Evolutionary conservation across 495 filamentous ascomycete species (phyloP).

Genomic region (Neurospora cerealis): DNA sequence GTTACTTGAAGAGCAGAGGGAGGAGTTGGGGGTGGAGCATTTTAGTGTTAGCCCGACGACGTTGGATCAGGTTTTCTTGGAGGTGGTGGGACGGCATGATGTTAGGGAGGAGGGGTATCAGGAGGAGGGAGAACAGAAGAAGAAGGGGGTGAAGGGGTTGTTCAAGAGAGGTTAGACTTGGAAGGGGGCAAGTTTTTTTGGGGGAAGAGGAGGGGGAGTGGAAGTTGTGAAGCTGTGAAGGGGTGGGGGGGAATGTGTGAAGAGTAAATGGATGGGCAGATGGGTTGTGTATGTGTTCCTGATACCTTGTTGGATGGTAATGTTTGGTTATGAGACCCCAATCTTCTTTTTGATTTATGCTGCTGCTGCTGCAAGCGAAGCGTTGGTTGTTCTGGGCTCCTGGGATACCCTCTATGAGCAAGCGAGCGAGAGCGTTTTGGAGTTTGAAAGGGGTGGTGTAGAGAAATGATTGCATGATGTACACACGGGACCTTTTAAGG

Average conservation of each 20-base stretch:
- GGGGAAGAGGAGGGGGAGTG: too few species aligned
- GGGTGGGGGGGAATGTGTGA: neutral
- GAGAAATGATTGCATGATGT: neutral
- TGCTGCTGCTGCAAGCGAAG: neutral
- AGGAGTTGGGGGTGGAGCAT: slow-evolving; percentile 59
- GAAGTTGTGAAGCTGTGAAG: too few species aligned
- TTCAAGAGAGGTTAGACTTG: too few species aligned
- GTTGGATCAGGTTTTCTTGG: slow-evolving; percentile 80
- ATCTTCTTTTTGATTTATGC: neutral
- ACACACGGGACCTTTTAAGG: neutral
- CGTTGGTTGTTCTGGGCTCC: too few species aligned
- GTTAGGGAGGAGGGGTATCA: slow-evolving; percentile 66
- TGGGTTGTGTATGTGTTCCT: neutral
- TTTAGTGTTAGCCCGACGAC: slow-evolving; percentile 75
- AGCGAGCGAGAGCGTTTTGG: neutral
- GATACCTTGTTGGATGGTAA: neutral
- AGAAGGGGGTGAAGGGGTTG: slow-evolving; percentile 7
- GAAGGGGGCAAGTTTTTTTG: too few species aligned
- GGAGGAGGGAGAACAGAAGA: slow-evolving; percentile 26
- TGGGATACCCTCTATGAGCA: neutral
- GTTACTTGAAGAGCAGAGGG: slow-evolving; percentile 56
- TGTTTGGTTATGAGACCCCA: neutral
- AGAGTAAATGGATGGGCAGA: too few species aligned
- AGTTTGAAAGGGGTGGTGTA: neutral
- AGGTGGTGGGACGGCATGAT: slow-evolving; percentile 66